phyloP scores from a whole-genome alignment of 2,329 filamentous ascomycete species.

The Beauveria sp. region DNA sequence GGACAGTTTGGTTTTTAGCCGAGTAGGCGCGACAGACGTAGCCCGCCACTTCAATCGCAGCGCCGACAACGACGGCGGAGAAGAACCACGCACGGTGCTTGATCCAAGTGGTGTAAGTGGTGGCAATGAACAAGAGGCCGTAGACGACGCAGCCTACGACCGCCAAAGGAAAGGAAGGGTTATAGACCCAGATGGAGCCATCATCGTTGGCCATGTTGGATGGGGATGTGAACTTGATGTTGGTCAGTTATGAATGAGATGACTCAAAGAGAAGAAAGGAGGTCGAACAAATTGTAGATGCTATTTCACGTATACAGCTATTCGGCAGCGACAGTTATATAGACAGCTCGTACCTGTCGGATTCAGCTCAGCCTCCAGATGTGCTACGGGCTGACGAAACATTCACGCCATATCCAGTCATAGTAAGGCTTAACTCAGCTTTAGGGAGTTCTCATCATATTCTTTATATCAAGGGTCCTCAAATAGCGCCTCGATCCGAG shows the following conservation, averaged over 20 bases:
- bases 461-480: background rate
- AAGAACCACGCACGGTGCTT: conserved; percentile 36
- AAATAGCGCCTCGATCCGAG: background rate
- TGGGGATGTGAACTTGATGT: background rate
- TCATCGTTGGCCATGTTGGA: conserved; percentile 19
- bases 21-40: conserved; percentile 33
- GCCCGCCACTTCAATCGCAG: conserved; percentile 32
- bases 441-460: background rate
- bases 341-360: background rate
- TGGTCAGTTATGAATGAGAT: background rate
- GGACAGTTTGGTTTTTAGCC: conserved; percentile 24
- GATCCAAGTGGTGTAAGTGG: conserved; percentile 33
- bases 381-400: background rate
- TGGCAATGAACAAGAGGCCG: conserved; percentile 27
- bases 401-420: background rate
- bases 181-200: conserved; percentile 33
- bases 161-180: conserved; percentile 34
- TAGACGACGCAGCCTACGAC: conserved; percentile 35
- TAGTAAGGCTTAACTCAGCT: background rate
- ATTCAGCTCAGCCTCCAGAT: background rate
- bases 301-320: background rate
- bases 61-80: conserved; percentile 33
- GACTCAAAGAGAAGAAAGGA: background rate
- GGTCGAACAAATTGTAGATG: too few relatives aligned
- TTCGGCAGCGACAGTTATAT: background rate